Conservation (phyloP, 169 alveolate species). For the Eimeria nieschulzi region DNA sequence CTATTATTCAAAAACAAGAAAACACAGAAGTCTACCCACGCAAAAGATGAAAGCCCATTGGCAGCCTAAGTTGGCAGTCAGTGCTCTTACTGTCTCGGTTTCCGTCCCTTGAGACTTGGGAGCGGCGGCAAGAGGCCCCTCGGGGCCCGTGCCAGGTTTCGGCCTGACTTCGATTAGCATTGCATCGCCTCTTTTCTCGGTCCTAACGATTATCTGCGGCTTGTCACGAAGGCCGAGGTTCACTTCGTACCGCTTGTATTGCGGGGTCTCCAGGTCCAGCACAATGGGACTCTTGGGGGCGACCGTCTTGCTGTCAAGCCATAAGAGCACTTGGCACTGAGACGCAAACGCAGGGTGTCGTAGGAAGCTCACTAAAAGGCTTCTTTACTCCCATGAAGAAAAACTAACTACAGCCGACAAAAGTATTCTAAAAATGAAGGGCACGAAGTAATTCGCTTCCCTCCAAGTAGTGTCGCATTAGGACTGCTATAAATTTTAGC, state of each 20-base stretch:
- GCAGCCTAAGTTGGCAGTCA: neutral
- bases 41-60: neutral
- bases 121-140: constrained; percentile 12
- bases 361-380: no score
- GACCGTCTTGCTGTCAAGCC: constrained; percentile 84
- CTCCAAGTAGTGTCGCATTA: no score
- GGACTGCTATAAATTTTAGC: no score
- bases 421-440: no score
- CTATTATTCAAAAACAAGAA: neutral
- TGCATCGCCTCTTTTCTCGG: constrained; percentile 82
- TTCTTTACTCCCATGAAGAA: no score
- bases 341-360: neutral
- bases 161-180: constrained; percentile 75
- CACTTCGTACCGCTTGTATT: constrained; percentile 73
- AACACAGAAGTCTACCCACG: no score
- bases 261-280: constrained; percentile 80
- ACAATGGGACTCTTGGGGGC: constrained; percentile 86
- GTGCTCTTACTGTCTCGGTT: constrained; percentile 15
- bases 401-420: no score
- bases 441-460: no score
- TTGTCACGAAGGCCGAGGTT: constrained; percentile 65
- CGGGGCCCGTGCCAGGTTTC: constrained; percentile 71
- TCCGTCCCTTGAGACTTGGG: constrained; percentile 21
- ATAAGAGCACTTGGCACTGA: constrained; percentile 80
- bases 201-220: constrained; percentile 72